phyloP scores from a whole-genome alignment of 75 land plant genomes.

The Cupressus sempervirens region DNA sequence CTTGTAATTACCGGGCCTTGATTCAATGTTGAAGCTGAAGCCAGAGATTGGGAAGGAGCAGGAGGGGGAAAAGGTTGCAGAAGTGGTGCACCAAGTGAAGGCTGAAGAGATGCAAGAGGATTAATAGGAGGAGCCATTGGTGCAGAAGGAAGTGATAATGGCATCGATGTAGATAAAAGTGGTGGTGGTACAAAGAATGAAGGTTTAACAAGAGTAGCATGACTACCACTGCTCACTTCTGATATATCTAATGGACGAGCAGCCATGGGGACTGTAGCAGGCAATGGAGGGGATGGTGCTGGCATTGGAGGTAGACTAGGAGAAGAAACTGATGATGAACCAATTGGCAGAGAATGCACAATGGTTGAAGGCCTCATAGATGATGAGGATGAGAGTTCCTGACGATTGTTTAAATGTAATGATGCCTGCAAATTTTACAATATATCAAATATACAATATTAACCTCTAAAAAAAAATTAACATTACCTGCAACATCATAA shows the following conservation, averaged over 20 bases:
- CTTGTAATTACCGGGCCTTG: slow-evolving; percentile 30
- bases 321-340: slow-evolving; percentile 14
- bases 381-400: slow-evolving; percentile 13
- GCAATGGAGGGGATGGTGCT: slow-evolving; percentile 24
- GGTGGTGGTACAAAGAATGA: slow-evolving; percentile 52
- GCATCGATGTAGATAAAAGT: slow-evolving; percentile 18
- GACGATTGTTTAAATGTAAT: slow-evolving; percentile 20
- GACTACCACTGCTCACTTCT: slow-evolving; percentile 6
- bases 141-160: slow-evolving; percentile 13
- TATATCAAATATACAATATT: background rate
- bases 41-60: slow-evolving; percentile 40
- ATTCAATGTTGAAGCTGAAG: slow-evolving; percentile 19
- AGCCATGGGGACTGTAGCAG: slow-evolving; percentile 19
- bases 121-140: slow-evolving; percentile 29
- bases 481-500: background rate
- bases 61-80: slow-evolving; percentile 56
- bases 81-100: slow-evolving; percentile 48
- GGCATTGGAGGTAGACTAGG: slow-evolving; percentile 25
- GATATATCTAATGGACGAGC: slow-evolving; percentile 5
- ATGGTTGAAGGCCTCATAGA: slow-evolving; percentile 16
- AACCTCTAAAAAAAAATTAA: background rate
- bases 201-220: slow-evolving; percentile 35
- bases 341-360: slow-evolving; percentile 16
- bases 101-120: slow-evolving; percentile 40
- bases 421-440: slow-evolving; percentile 25